Evolutionary conservation across 2,329 filamentous ascomycete genomes (phyloP), one percentile per base, ranked within the genome.

Genomic region (Colletotrichum spaethianum): DNA sequence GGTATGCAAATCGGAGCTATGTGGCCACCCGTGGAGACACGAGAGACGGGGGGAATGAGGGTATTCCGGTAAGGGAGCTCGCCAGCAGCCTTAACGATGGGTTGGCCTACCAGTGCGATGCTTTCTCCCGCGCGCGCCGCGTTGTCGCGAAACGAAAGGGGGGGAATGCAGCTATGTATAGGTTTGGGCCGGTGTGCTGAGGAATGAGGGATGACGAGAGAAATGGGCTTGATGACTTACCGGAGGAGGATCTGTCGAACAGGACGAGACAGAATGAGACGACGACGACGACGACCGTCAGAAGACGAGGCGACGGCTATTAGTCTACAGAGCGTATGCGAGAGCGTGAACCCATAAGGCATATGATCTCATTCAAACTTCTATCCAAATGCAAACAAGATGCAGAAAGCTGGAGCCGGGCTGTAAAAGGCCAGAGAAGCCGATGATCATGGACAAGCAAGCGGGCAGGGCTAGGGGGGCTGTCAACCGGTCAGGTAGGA

Each of bases 341-440:
- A 67, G 57, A 48, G 50, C 67, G 61, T 67, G 28, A 64, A 73
- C 62, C 42, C 67, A 61, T 33, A 62, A 71, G 67, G 40, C 48
- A 67, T 67, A 71, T 66, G 67, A 72, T 72, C 70, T 73, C 67
- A 63, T 73, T 57, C 70, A 71, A 73, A 70, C 67, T 67, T 72
- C 63, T 63, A 57, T n/a, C 70, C 70, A 57, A 55, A 62, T 26
- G 67, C 44, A 73, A 62, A 59, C n/a, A 69, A 64, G 70, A 70
- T 61, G 56, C 66, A 28, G 55, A 31, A 60, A 69, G 65, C 36
- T 69, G 69, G 48, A 53, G 55, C 56, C 20, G 40, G 67, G 36
- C 53, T 40, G 40, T 50, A 50, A 56, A 57, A 57, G 36, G 44
- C 50, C 31, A 46, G 28, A 44, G 42, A 60, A 53, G 31, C 52